Conservation (phyloP, 352 stramenopile species). For the Globisporangium canariense region DNA sequence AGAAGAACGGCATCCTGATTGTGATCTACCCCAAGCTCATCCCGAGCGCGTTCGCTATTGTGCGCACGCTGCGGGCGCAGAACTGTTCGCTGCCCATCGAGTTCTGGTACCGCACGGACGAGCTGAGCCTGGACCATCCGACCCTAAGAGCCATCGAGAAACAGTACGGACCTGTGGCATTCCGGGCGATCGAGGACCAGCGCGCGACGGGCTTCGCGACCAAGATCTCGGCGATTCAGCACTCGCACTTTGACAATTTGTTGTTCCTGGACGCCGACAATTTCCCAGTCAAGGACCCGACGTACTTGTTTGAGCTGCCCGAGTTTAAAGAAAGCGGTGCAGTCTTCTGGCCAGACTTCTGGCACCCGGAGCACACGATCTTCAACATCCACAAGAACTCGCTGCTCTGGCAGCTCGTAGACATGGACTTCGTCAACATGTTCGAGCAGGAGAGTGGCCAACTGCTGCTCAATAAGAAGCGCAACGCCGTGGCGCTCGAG, state of each 20-base stretch:
- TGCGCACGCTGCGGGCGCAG: conserved; percentile 39
- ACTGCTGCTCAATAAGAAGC: conserved; percentile 42
- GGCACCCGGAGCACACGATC: conserved; percentile 60
- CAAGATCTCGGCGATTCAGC: conserved; percentile 60
- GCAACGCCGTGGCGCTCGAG: conserved; percentile 29
- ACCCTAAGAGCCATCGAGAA: conserved; percentile 30
- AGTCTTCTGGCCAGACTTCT: conserved; percentile 77
- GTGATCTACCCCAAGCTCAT: conserved; percentile 69
- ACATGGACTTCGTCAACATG: conserved; percentile 56
- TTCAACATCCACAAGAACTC: conserved; percentile 57
- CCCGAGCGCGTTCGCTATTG: conserved; percentile 54
- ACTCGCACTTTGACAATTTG: conserved; percentile 58
- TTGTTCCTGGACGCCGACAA: conserved; percentile 71
- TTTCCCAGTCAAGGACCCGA: conserved; percentile 53
- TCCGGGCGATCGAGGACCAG: conserved; percentile 47
- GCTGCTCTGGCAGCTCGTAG: conserved; percentile 53
- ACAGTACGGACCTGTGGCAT: conserved; percentile 34
- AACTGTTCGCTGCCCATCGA: conserved; percentile 63
- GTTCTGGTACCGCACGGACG: conserved; percentile 43
- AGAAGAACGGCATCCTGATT: conserved; percentile 54
- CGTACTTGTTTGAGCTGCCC: conserved; percentile 49
- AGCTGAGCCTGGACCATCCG: conserved; percentile 13
- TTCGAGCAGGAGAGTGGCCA: conserved; percentile 74
- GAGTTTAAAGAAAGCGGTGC: conserved; percentile 41
- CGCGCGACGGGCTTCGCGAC: conserved; percentile 41